Conservation (phyloP, 2,329 filamentous ascomycete species). For the Magnaporthiopsis incrustans region DNA sequence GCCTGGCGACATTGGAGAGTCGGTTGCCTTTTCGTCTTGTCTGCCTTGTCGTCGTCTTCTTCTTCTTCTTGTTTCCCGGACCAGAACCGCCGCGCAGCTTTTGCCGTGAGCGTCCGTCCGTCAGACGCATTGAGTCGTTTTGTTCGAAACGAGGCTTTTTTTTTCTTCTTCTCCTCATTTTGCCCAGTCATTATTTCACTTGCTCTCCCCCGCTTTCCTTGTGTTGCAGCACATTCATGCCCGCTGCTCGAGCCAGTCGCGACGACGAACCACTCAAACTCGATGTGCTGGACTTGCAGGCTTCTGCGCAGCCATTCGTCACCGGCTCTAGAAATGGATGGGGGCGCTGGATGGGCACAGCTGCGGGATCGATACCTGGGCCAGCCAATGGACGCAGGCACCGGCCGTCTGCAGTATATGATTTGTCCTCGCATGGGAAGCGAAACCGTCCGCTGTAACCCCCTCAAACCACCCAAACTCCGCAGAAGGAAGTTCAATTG, state of each 20-base stretch:
- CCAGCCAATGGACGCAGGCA: neutral
- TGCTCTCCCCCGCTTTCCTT: too few species aligned
- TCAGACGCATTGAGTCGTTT: neutral
- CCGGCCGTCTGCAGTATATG: neutral
- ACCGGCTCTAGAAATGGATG: neutral
- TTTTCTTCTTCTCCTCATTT: neutral
- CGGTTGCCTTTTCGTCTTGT: neutral
- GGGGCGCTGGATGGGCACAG: neutral
- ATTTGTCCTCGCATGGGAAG: neutral
- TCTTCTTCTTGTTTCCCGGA: neutral
- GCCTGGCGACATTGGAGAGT: neutral
- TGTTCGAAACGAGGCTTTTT: neutral
- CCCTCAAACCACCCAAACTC: neutral
- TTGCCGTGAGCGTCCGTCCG: too few species aligned
- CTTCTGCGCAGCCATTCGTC: neutral
- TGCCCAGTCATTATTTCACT: too few species aligned
- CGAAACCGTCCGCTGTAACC: neutral
- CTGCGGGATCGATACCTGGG: neutral
- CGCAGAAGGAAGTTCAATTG: neutral
- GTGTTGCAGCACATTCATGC: too few species aligned
- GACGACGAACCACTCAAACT: neutral
- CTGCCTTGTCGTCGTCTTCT: neutral
- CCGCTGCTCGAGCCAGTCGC: neutral
- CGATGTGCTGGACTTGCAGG: neutral
- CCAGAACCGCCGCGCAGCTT: too few species aligned